Conservation (phyloP, 192 early-diverging fungal species). For the Kappamyces sp. region DNA sequence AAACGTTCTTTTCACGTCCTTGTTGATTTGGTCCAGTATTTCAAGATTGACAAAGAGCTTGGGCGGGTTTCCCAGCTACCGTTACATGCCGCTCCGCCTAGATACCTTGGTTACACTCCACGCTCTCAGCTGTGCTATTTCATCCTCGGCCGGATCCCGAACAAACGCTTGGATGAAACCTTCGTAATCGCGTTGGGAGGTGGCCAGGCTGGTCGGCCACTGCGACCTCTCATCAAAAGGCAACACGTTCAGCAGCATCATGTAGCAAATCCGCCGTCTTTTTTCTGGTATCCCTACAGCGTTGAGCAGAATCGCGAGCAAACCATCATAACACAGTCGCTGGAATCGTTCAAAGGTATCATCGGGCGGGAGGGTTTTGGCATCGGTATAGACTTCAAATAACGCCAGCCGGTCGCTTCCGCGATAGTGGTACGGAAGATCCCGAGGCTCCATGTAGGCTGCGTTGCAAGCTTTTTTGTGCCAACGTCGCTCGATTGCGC, state of each 20-base stretch:
- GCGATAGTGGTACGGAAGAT: no score
- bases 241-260: constrained; percentile 62
- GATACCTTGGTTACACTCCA: not conserved
- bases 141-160: constrained; percentile 38
- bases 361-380: constrained; percentile 30
- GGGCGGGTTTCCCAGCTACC: constrained; percentile 22
- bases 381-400: constrained; percentile 20
- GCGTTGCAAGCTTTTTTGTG: no score
- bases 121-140: constrained; percentile 14
- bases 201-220: constrained; percentile 45
- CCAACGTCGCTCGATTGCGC: no score
- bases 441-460: no score
- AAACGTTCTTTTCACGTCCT: constrained; percentile 66
- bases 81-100: constrained; percentile 15
- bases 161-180: constrained; percentile 61
- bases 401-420: constrained; percentile 6
- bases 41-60: not conserved
- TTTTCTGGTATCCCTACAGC: constrained; percentile 66
- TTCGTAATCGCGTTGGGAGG: constrained; percentile 57
- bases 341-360: constrained; percentile 45
- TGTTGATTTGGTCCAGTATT: constrained; percentile 60
- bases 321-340: constrained; percentile 54
- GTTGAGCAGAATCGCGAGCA: not conserved
- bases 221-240: constrained; percentile 53
- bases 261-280: constrained; percentile 60